Evolutionary conservation across 2,329 filamentous ascomycete genomes (phyloP).

Genomic region (Botrytis porri): DNA sequence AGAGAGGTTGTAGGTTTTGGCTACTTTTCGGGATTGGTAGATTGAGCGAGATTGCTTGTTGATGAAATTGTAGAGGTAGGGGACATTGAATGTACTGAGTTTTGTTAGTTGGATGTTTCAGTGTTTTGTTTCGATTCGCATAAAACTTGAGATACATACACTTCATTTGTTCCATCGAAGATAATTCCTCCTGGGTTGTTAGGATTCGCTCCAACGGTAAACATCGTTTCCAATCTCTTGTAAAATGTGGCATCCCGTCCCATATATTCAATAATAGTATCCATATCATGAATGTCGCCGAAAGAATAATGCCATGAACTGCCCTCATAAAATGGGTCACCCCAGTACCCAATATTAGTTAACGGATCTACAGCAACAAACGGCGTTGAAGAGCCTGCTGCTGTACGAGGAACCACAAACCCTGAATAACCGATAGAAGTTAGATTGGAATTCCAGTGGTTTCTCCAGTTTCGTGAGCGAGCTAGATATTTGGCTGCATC

Average conservation of each 20-base stretch:
- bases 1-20: slow-evolving; percentile 13
- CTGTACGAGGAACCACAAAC: slow-evolving; percentile 60
- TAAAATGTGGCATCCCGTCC: slow-evolving; percentile 50
- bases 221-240: slow-evolving; percentile 50
- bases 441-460: slow-evolving; percentile 64
- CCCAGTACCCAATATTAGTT: slow-evolving; percentile 53
- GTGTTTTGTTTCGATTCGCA: too few species aligned
- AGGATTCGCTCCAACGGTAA: slow-evolving; percentile 41
- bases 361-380: slow-evolving; percentile 49
- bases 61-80: slow-evolving; percentile 59
- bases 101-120: neutral
- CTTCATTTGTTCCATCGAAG: slow-evolving; percentile 51
- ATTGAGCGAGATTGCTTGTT: slow-evolving; percentile 34
- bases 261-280: slow-evolving; percentile 45
- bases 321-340: slow-evolving; percentile 50
- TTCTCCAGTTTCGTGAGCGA: slow-evolving; percentile 62
- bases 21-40: slow-evolving; percentile 17
- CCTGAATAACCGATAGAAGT: slow-evolving; percentile 61
- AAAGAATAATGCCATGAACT: slow-evolving; percentile 54
- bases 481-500: slow-evolving; percentile 17
- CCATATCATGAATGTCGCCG: slow-evolving; percentile 54
- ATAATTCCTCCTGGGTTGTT: slow-evolving; percentile 43
- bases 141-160: slow-evolving; percentile 13
- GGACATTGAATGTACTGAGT: slow-evolving; percentile 52
- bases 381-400: slow-evolving; percentile 37